Evolutionary conservation across 805 yeast species (phyloP).

Genomic region (Cyberlindnera mycetangii): DNA sequence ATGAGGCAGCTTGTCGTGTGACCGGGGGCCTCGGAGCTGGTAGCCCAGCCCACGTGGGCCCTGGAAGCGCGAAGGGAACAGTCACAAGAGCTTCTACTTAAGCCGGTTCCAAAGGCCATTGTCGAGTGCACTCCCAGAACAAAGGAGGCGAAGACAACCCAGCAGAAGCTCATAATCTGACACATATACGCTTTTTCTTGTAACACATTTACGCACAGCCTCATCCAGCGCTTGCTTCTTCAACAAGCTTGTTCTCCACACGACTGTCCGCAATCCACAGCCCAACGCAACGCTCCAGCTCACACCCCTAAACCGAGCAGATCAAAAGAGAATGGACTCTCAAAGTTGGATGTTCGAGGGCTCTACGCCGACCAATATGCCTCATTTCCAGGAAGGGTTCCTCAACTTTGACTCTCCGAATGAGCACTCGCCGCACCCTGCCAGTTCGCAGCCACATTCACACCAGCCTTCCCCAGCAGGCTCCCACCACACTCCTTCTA

Average conservation of each 20-base stretch:
- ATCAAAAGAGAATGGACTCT: slow-evolving; percentile 12
- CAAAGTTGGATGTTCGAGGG: slow-evolving; percentile 14
- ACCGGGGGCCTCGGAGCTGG: background rate
- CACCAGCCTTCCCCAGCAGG: background rate
- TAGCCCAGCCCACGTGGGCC: slow-evolving; percentile 2
- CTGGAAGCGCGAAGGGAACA: background rate
- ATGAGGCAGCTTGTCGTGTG: background rate
- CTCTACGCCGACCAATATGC: slow-evolving; percentile 6
- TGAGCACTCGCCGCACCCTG: slow-evolving; percentile 10
- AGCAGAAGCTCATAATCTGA: too few species aligned
- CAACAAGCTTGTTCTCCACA: too few species aligned
- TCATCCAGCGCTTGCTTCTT: too few species aligned
- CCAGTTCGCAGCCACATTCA: background rate
- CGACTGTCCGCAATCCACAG: too few species aligned
- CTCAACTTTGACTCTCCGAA: slow-evolving; percentile 25
- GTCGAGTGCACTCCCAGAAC: too few species aligned
- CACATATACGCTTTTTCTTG: too few species aligned
- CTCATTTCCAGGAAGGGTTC: slow-evolving; percentile 9
- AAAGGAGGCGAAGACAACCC: too few species aligned
- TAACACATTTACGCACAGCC: too few species aligned
- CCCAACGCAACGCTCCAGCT: background rate
- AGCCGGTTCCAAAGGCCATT: background rate
- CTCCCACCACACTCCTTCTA: background rate
- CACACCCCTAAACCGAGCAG: background rate
- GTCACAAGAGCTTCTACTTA: slow-evolving; percentile 3